Percentiles rank a stretch among this genome's conserved stretches.
These are phyloP conservation scores for Casuarina equisetifolia DNA, from an alignment of 306 rosid genomes.

Conservation along the genomic window DNA sequence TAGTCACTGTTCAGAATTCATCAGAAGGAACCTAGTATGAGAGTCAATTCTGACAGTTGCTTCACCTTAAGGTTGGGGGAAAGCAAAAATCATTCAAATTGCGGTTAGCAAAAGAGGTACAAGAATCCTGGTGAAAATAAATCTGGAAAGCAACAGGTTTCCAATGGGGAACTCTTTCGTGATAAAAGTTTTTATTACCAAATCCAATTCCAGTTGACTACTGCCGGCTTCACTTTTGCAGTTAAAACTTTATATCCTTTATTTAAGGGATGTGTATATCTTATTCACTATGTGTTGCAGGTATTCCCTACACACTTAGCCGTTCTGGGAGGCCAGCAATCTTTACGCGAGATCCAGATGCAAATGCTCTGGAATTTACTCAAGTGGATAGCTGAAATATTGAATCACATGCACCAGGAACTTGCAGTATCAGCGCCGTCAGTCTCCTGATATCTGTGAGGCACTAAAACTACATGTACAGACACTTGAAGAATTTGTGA, in stretches of 20 bases:
- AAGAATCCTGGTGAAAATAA: background rate
- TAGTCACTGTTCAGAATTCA: no score
- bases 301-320: slow-evolving; percentile 86
- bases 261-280: background rate
- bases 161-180: no score
- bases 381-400: slow-evolving; percentile 61
- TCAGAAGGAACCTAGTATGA: no score
- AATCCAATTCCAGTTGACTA: background rate
- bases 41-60: no score
- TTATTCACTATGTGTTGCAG: slow-evolving; percentile 33
- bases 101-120: background rate
- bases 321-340: slow-evolving; percentile 96
- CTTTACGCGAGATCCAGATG: slow-evolving; percentile 86
- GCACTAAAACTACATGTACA: slow-evolving; percentile 22
- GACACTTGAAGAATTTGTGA: slow-evolving; percentile 20
- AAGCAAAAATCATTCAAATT: background rate
- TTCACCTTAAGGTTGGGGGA: background rate
- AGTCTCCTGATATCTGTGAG: background rate
- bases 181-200: background rate
- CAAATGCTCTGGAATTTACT: slow-evolving; percentile 90
- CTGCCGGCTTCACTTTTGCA: background rate
- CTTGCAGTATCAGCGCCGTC: background rate
- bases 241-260: background rate
- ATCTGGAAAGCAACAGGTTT: background rate
- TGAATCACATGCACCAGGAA: slow-evolving; percentile 3